A percentile compares a stretch with the other conserved stretches of the same genome.
These are phyloP conservation scores for Ochetophila trinervis DNA, from an alignment of 306 rosid species.

Conservation along the genomic window DNA sequence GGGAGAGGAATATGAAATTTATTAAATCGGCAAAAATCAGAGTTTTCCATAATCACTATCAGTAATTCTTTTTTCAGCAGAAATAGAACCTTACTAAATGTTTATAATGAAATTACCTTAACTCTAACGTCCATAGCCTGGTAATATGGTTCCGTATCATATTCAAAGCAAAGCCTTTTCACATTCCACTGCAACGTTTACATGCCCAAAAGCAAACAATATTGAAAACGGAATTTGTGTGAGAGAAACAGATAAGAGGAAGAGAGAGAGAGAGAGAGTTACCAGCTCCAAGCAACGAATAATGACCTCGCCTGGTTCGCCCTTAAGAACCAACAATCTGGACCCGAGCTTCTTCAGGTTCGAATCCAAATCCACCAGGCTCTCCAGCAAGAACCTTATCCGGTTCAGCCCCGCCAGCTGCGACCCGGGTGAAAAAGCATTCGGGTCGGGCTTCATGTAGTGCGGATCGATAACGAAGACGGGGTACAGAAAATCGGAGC, in stretches of 20 bases:
- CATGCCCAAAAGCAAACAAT: slow-evolving; percentile 6
- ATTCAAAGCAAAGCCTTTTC: slow-evolving; percentile 74
- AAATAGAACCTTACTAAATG: neutral
- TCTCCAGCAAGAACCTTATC: slow-evolving; percentile 63
- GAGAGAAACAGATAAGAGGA: neutral
- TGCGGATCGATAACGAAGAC: slow-evolving; percentile 82
- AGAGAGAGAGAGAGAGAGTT: neutral
- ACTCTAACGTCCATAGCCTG: slow-evolving; percentile 64
- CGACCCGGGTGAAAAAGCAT: slow-evolving; percentile 52
- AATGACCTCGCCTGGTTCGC: slow-evolving; percentile 65
- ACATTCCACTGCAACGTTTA: slow-evolving; percentile 66
- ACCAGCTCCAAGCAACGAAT: slow-evolving; percentile 68
- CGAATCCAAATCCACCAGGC: slow-evolving; percentile 62
- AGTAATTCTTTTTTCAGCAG: too few relatives aligned
- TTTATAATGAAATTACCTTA: slow-evolving; percentile 41
- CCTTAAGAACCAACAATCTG: slow-evolving; percentile 60
- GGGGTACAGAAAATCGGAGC: slow-evolving; percentile 46
- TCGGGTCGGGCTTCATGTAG: slow-evolving; percentile 75
- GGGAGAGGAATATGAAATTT: too few relatives aligned
- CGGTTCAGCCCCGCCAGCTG: slow-evolving; percentile 68
- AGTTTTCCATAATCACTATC: too few relatives aligned
- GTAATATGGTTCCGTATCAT: slow-evolving; percentile 88
- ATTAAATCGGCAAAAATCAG: too few relatives aligned
- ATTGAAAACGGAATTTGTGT: neutral
- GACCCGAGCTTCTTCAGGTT: slow-evolving; percentile 76